Base-by-base conservation (phyloP, 2,329 filamentous ascomycete genomes). In the Neoscytalidium dimidiatum region DNA sequence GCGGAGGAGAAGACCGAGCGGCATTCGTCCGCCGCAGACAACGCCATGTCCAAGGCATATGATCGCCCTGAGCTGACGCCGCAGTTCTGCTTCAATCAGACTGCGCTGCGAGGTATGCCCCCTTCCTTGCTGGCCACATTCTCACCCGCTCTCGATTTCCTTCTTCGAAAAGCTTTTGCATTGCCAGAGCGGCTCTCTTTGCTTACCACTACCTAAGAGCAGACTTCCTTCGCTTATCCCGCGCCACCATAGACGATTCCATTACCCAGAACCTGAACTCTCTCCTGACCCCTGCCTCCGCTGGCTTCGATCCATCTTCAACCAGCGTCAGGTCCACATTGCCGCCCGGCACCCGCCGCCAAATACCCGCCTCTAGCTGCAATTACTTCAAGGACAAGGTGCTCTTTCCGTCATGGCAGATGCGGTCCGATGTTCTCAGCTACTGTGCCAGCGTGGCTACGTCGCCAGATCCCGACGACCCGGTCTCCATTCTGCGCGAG, bases 181-280 rank as follows among this genome's bases (percentile, higher is more conserved):
- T 14, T 6, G 5, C 6, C n/a, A 33, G n/a, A n/a, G 8, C n/a
- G 14, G 28, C 8, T 14, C 38, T 41, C 17, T 8, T 52, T 58
- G 68, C 73, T 58, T 41, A 58, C 17, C 26, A 28, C 38, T 13
- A 17, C 23, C 35, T 58, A 41, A 43, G 38, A 9, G 19, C 38
- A 97, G 95, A 97, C 77, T 99, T 99, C 77, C 85, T 99, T 23
- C 91, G 93, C 43, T 79, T 95, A 69, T 97, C 94, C 9, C 88
- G 95, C 68, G 84, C 87, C 61, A 87, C 91, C 53, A 90, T 97
- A 73, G 95, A 99, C 79, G 95, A 99, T 79, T 92, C 91, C 49
- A 98, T 99, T 73, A 88, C 88, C 0, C 94, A 97, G 74, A 94
- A 96, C 72, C 87, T 99, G 67, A 98, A 98, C 81, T 92, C 92